A percentile compares a stretch with the other conserved stretches of the same genome.
These are phyloP conservation scores for Viola pubescens DNA, from an alignment of 441 rosid species.

Conservation along the genomic window DNA sequence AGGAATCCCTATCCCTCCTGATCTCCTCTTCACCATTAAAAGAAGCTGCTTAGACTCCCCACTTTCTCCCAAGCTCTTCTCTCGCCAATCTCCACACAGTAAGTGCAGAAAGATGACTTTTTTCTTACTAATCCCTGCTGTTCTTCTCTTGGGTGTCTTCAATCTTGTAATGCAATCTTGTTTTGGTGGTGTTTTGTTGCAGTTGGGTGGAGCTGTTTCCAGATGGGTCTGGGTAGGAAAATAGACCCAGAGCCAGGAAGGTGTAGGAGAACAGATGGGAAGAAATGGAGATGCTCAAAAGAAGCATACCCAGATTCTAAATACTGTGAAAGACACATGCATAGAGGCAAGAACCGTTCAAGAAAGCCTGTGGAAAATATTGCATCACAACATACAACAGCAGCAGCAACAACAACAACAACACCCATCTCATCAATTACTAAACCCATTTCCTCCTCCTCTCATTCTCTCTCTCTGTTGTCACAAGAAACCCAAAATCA, in stretches of 20 bases:
- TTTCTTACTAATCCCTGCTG: not conserved
- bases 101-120: conserved; percentile 3
- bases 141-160: not conserved
- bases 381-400: conserved; percentile 14
- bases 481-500: conserved; percentile 25
- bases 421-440: conserved; percentile 27
- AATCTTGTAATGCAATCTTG: not conserved
- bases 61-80: conserved; percentile 44
- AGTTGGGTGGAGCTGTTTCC: conserved; percentile 91
- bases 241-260: conserved; percentile 92
- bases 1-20: conserved; percentile 77
- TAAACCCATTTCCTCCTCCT: conserved; percentile 20
- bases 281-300: conserved; percentile 98
- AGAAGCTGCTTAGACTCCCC: conserved; percentile 57
- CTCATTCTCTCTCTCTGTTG: conserved; percentile 29
- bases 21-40: conserved; percentile 73
- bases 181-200: conserved; percentile 15
- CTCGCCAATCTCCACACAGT: conserved; percentile 56
- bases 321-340: conserved; percentile 99
- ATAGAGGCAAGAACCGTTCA: conserved; percentile 98
- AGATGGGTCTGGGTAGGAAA: conserved; percentile 74
- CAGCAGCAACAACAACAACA: no score
- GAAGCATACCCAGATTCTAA: conserved; percentile 95
- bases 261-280: conserved; percentile 98
- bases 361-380: conserved; percentile 99